Base-by-base conservation (phyloP, 495 filamentous ascomycete species). In the Aspergillus biplanus region DNA sequence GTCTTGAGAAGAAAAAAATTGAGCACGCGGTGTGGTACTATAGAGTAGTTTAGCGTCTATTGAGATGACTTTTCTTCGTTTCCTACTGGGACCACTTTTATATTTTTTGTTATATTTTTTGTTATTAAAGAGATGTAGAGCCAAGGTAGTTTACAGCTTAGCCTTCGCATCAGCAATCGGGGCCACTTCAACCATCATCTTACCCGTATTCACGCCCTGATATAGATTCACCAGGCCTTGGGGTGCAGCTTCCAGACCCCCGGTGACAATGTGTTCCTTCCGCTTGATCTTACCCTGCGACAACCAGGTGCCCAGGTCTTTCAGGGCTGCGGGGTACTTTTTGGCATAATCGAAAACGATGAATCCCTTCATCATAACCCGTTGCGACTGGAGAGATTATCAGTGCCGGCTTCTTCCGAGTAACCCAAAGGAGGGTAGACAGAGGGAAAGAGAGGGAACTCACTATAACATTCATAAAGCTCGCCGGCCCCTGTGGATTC, bases 281-380 rank as follows among this genome's bases (percentile, higher is more conserved):
- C 82, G 75, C 74, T 83, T 78, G 60, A 86, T 69, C 65, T 82
- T 84, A n/a, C 84, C 84, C 68, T 85, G 75, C 7, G 72, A 60
- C 58, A 86, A 59, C 83, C 81, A 84, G 35, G 76, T 67, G 8
- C 70, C 74, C 59, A 86, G 70, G 53, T 85, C 75, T 65, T 79
- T 70, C 65, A 75, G 65, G 6, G 83, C 84, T 34, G 68, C 61
- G 1, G 74, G 61, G 65, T 77, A 85, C 65, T 83, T 68, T 57
- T 78, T 71, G 4, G 69, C 72, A 59, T 78, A 85, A 65, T 86
- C 84, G 53, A 82, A 79, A 37, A 85, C 81, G 58, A 86, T 83
- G 66, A 85, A 85, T 1, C 84, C 84, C 71, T 85, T 79, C 76
- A 86, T 80, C 0, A 74, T 81, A 53, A 84, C 74, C 6, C 79